Conservation (phyloP, 441 rosid genomes). For the Geranium incanum region DNA sequence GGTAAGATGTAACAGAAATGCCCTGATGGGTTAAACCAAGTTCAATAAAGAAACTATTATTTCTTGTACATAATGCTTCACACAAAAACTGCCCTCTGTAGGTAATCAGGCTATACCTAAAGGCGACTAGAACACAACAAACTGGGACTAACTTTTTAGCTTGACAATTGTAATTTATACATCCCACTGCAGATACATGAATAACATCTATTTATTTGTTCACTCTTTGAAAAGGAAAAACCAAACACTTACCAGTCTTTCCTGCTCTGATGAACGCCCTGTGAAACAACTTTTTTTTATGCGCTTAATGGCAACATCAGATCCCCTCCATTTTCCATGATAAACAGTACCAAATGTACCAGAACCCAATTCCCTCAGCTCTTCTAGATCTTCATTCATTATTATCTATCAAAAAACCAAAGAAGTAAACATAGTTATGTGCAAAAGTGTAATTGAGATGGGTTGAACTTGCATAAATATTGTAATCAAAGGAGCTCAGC, state of each 20-base stretch:
- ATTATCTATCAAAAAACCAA: constrained; percentile 19
- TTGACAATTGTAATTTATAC: not conserved
- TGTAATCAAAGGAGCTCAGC: not conserved
- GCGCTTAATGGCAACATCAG: constrained; percentile 54
- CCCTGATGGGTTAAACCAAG: constrained; percentile 1
- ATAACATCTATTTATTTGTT: not conserved
- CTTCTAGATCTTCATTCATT: constrained; percentile 48
- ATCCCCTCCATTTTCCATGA: constrained; percentile 72
- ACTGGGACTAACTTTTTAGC: not conserved
- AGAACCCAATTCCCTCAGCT: constrained; percentile 50
- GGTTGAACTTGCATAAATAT: not conserved
- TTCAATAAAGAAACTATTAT: not conserved
- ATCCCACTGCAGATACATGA: not conserved
- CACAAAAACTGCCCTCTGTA: not conserved
- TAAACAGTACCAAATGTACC: constrained; percentile 69
- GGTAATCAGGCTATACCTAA: not conserved
- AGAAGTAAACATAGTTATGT: not conserved
- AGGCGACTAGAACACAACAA: not conserved
- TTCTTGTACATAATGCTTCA: not conserved
- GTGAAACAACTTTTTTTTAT: constrained; percentile 53
- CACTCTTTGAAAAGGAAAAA: not conserved
- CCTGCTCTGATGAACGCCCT: constrained; percentile 54
- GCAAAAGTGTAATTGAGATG: not conserved
- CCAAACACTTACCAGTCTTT: constrained; percentile 39
- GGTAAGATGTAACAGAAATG: not conserved